phyloP scores from a whole-genome alignment of 768 basidiomycete species.

The Crucibulum laeve region DNA sequence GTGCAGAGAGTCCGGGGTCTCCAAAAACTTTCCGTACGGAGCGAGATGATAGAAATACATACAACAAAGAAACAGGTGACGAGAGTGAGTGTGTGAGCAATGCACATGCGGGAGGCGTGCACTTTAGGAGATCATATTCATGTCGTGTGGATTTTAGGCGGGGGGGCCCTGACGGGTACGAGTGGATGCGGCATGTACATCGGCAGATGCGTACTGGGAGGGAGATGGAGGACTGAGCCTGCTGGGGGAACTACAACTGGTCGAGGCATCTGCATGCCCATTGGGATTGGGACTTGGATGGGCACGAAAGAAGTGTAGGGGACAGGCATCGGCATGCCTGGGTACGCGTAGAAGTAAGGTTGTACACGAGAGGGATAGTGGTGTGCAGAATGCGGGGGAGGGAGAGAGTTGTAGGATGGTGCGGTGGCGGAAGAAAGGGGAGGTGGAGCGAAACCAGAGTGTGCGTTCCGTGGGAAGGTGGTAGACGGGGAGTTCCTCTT shows the following conservation, averaged over 20 bases:
- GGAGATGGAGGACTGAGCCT: conserved; percentile 1
- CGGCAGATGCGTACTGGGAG: neutral
- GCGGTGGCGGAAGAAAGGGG: conserved; percentile 6
- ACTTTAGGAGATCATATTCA: too few relatives aligned
- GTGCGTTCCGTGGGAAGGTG: conserved; percentile 4
- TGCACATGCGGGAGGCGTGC: too few relatives aligned
- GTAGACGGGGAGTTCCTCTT: neutral
- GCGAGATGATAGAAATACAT: neutral
- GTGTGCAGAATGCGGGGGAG: conserved; percentile 7
- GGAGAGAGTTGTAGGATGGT: conserved; percentile 6
- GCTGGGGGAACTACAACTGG: too few relatives aligned
- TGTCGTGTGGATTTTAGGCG: too few relatives aligned
- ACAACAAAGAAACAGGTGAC: too few relatives aligned
- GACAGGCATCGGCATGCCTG: conserved; percentile 13
- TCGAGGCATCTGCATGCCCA: conserved; percentile 9
- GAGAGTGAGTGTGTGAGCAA: too few relatives aligned
- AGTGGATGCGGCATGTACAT: too few relatives aligned
- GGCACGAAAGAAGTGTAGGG: conserved; percentile 11
- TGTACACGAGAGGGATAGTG: conserved; percentile 5
- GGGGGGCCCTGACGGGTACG: too few relatives aligned
- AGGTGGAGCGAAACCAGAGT: conserved; percentile 1
- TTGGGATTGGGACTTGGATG: conserved; percentile 8
- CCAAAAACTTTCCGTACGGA: neutral
- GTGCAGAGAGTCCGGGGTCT: neutral
- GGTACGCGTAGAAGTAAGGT: conserved; percentile 21